Evolutionary conservation across 2,329 filamentous ascomycete genomes (phyloP), one percentile per base, ranked within the genome.

Genomic region (Xylaria arbuscula): DNA sequence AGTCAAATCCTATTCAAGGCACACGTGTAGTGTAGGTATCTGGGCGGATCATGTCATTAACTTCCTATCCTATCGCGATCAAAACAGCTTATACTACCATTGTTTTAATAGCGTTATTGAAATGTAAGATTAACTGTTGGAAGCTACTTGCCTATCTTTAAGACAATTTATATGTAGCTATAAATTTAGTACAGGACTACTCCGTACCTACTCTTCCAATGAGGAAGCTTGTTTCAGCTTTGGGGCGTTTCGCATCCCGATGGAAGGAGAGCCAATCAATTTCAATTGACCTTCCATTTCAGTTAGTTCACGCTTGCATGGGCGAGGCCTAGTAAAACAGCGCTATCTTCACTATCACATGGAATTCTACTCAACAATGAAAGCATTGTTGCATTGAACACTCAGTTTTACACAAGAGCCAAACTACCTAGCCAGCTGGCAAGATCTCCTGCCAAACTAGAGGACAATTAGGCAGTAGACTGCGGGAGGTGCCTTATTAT

Each of bases 191-290:
- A 17, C 51, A 38, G 51, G 32, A 54, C 32, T 54, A 13, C n/a
- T n/a, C n/a, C n/a, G n/a, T n/a, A n/a, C n/a, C 15, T 19, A 10
- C 9, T 54, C 51, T 54, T 54, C 51, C 32, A 54, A 55, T 38
- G 32, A 15, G 51, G 51, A 55, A 22, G 32, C 51, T 38, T 24
- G 53, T 55, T 56, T 56, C 54, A 56, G 38, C 36, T 17, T 28
- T 56, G 11, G 17, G 55, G 55, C 55, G 17, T 32, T 45, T 58
- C 28, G 13, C 6, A 53, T 32, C 17, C 50, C 22, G 17, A 45
- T 17, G 45, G 17, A 3, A 34, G 34, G 62, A 24, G 45, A 65
- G 55, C 62, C 62, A 65, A 59, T 59, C 62, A 60, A 54, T 53
- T 19, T 48, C 48, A 15, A 36, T 24, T 34, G 50, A 66, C 48